phyloP scores from a whole-genome alignment of 1,139 yeast species.

The Hansenula sp. region DNA sequence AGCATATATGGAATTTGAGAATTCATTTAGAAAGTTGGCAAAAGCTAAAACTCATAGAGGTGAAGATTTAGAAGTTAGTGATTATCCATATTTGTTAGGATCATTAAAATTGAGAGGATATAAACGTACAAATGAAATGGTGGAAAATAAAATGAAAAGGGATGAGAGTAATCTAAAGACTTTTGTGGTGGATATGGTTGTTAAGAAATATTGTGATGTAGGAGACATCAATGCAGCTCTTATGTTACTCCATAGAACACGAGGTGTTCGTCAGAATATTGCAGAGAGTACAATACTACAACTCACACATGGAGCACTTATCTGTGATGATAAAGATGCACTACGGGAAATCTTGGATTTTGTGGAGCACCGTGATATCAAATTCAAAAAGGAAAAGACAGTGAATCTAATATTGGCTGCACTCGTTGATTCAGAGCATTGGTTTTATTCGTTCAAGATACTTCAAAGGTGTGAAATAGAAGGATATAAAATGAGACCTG shows the following conservation, averaged over 20 bases:
- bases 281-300: constrained; percentile 11
- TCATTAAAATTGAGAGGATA: constrained; percentile 1
- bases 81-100: constrained; percentile 13
- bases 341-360: neutral
- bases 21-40: too few relatives aligned
- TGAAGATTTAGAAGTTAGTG: constrained; percentile 6
- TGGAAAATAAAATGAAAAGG: neutral
- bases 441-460: neutral
- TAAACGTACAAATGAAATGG: neutral
- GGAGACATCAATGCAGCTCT: constrained; percentile 5
- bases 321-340: neutral
- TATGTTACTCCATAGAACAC: constrained; percentile 2
- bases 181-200: constrained; percentile 11
- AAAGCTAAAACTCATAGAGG: constrained; percentile 1
- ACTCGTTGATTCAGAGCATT: neutral
- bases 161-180: constrained; percentile 4
- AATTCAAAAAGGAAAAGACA: neutral
- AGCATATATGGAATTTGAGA: constrained; percentile 3
- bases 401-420: neutral
- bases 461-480: neutral
- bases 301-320: constrained; percentile 4
- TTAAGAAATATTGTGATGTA: constrained; percentile 7
- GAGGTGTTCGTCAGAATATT: constrained; percentile 2
- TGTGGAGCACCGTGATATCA: neutral
- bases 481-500: neutral